Percentiles rank a stretch among this genome's conserved stretches.
These are phyloP conservation scores for Tuber calosporum DNA, from an alignment of 495 filamentous ascomycete species.

Conservation along the genomic window DNA sequence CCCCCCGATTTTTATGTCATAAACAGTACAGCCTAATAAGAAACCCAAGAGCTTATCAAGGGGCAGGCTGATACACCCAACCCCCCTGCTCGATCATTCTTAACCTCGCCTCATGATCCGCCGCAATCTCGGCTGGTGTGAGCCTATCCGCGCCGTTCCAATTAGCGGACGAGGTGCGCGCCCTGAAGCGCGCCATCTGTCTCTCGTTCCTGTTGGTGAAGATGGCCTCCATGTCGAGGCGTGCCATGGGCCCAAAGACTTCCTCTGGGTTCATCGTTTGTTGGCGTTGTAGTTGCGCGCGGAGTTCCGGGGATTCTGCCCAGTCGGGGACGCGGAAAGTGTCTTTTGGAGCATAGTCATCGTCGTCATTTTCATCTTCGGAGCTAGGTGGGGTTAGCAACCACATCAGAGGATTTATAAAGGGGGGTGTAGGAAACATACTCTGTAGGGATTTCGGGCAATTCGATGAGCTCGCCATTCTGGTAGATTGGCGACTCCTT, in stretches of 20 bases:
- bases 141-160: slow-evolving; percentile 82
- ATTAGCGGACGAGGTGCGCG: slow-evolving; percentile 84
- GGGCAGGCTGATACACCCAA: slow-evolving; percentile 53
- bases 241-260: slow-evolving; percentile 80
- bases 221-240: slow-evolving; percentile 87
- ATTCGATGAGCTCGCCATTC: slow-evolving; percentile 70
- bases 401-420: neutral
- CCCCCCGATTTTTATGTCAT: slow-evolving; percentile 7
- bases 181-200: slow-evolving; percentile 68
- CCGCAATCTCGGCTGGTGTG: slow-evolving; percentile 78
- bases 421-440: slow-evolving; percentile 41
- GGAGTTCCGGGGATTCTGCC: slow-evolving; percentile 76
- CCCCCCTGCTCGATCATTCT: slow-evolving; percentile 74
- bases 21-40: slow-evolving; percentile 3
- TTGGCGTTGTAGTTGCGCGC: slow-evolving; percentile 60
- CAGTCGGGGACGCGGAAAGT: slow-evolving; percentile 62
- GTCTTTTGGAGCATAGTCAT: slow-evolving; percentile 48
- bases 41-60: slow-evolving; percentile 10
- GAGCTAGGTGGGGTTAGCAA: neutral
- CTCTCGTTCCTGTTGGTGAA: slow-evolving; percentile 76
- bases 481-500: slow-evolving; percentile 68
- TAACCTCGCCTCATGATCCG: slow-evolving; percentile 72
- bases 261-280: slow-evolving; percentile 76
- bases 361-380: slow-evolving; percentile 57
- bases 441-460: slow-evolving; percentile 84